Evolutionary conservation across 2,329 filamentous ascomycete species (phyloP).

Genomic region (Neocucurbitaria cava): DNA sequence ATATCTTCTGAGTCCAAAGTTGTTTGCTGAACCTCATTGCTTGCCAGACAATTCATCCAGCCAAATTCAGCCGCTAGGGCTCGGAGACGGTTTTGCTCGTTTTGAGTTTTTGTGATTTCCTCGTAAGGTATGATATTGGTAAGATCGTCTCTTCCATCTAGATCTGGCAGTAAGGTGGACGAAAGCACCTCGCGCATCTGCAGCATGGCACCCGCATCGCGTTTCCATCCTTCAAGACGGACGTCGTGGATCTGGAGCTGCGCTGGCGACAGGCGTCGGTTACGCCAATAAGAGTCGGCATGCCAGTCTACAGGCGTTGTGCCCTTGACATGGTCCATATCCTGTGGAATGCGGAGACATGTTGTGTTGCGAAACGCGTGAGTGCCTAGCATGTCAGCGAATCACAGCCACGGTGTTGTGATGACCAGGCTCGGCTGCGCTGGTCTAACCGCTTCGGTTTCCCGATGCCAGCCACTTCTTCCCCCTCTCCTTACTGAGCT

Average conservation of each 20-base stretch:
- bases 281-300: conserved; percentile 46
- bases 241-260: conserved; percentile 52
- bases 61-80: conserved; percentile 50
- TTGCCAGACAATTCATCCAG: conserved; percentile 51
- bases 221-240: conserved; percentile 41
- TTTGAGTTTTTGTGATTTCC: conserved; percentile 36
- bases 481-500: neutral
- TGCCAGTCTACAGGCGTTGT: conserved; percentile 43
- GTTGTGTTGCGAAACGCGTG: neutral
- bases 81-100: conserved; percentile 46
- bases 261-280: conserved; percentile 49
- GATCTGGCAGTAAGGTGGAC: conserved; percentile 44
- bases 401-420: conserved; percentile 10
- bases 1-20: conserved; percentile 33
- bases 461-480: neutral
- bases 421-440: neutral
- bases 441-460: conserved; percentile 3
- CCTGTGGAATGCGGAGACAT: neutral
- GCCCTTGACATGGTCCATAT: conserved; percentile 25
- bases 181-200: conserved; percentile 48
- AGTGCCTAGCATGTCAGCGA: neutral
- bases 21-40: conserved; percentile 38
- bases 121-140: conserved; percentile 23
- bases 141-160: conserved; percentile 32
- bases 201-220: conserved; percentile 45